Percentiles rank a stretch among this genome's conserved stretches.
Evolutionary conservation across 2,329 filamentous ascomycete genomes (phyloP).

Genomic region (Dactylellina leptospora): DNA sequence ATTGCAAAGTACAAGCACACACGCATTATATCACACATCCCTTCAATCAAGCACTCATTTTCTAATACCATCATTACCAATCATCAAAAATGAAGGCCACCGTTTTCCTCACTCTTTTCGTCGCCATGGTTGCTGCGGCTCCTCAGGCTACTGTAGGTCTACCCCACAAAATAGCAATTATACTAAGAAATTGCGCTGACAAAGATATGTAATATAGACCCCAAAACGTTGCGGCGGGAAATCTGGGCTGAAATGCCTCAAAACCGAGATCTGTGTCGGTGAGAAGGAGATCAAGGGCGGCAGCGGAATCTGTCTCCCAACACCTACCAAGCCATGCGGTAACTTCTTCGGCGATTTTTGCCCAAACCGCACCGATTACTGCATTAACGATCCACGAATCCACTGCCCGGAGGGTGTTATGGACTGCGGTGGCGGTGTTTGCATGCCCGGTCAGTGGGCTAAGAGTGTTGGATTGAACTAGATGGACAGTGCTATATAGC

Average conservation of each 20-base stretch:
- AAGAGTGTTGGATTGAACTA: constrained; percentile 26
- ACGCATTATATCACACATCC: neutral
- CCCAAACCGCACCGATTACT: constrained; percentile 10
- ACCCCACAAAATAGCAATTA: neutral
- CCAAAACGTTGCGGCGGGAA: constrained; percentile 18
- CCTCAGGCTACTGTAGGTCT: constrained; percentile 5
- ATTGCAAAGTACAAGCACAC: neutral
- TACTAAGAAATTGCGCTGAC: no score
- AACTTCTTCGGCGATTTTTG: constrained; percentile 16
- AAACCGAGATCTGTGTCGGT: constrained; percentile 25
- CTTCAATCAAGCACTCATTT: constrained; percentile 3
- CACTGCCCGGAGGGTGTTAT: constrained; percentile 30
- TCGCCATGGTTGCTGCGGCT: constrained; percentile 20
- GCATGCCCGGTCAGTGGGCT: constrained; percentile 15
- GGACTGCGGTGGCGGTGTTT: constrained; percentile 44
- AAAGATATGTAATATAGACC: no score
- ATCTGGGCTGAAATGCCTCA: constrained; percentile 1
- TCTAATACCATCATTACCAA: neutral
- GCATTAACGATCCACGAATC: constrained; percentile 34
- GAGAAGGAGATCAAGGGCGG: constrained; percentile 29
- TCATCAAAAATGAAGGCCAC: constrained; percentile 38
- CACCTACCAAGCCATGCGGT: constrained; percentile 15
- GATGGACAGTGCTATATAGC: neutral
- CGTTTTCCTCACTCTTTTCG: constrained; percentile 30
- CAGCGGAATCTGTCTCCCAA: constrained; percentile 12